These are phyloP conservation scores for Echria macrotheca DNA, from an alignment of 495 filamentous ascomycete species.

Conservation along the genomic window DNA sequence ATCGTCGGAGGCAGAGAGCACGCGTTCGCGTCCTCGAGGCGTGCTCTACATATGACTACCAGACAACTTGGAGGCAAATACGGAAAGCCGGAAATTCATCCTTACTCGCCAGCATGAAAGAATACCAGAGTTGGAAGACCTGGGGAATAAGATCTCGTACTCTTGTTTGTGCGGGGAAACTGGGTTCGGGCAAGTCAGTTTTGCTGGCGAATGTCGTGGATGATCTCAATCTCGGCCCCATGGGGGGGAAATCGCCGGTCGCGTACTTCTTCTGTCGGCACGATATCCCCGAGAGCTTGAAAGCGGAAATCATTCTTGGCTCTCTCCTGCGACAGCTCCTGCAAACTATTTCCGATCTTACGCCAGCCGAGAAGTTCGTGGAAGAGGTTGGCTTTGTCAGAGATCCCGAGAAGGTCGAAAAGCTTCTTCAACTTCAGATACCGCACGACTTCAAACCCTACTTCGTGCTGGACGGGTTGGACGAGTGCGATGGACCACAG, in stretches of 20 bases:
- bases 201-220: constrained; percentile 40
- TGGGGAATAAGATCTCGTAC: constrained; percentile 20
- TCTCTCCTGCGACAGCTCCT: constrained; percentile 38
- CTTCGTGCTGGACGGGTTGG: constrained; percentile 35
- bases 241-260: constrained; percentile 15
- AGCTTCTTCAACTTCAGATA: constrained; percentile 16
- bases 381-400: constrained; percentile 13
- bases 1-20: constrained; percentile 24
- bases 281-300: constrained; percentile 34
- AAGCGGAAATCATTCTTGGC: constrained; percentile 33
- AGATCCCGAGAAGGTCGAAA: constrained; percentile 20
- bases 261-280: constrained; percentile 44
- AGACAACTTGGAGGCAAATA: not conserved
- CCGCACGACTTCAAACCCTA: constrained; percentile 20
- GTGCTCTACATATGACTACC: constrained; percentile 38
- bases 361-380: constrained; percentile 14
- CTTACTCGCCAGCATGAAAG: constrained; percentile 18
- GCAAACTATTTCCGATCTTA: constrained; percentile 14
- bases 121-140: constrained; percentile 37
- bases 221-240: constrained; percentile 30
- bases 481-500: constrained; percentile 30
- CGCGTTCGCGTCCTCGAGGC: constrained; percentile 29
- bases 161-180: constrained; percentile 35
- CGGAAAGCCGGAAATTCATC: constrained; percentile 36
- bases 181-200: constrained; percentile 41